These are phyloP conservation scores for Boechera retrofracta DNA, from an alignment of 345 rosid genomes.

Conservation along the genomic window DNA sequence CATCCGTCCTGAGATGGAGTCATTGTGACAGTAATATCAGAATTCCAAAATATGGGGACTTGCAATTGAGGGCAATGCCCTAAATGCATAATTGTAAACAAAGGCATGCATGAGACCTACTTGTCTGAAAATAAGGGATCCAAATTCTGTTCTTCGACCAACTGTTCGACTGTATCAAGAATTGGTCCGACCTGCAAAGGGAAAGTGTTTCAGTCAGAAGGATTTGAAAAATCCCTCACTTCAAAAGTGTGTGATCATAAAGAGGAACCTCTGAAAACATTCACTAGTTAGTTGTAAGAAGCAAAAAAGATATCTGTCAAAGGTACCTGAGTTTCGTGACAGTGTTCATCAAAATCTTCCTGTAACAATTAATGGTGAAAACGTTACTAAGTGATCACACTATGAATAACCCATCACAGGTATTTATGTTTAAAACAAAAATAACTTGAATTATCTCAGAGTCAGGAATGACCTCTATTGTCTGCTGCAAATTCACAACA, in stretches of 20 bases:
- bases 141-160: conserved; percentile 74
- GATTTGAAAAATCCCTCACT: too few species aligned
- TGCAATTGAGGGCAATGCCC: background rate
- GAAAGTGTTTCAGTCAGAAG: background rate
- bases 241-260: conserved; percentile 13
- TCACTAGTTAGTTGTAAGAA: background rate
- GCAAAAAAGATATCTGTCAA: conserved; percentile 4
- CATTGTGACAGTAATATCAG: conserved; percentile 11
- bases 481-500: conserved; percentile 67
- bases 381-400: conserved; percentile 6
- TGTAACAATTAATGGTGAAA: conserved; percentile 45
- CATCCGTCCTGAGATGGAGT: conserved; percentile 60
- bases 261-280: background rate
- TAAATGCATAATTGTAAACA: background rate
- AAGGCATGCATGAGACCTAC: conserved; percentile 51
- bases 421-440: background rate
- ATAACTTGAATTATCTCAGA: background rate
- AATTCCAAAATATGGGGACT: conserved; percentile 1
- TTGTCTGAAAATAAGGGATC: conserved; percentile 69
- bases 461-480: conserved; percentile 55
- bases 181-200: conserved; percentile 62
- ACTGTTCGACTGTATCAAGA: conserved; percentile 72
- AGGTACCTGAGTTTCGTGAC: conserved; percentile 70
- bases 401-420: background rate
- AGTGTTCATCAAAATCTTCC: conserved; percentile 67